These are phyloP conservation scores for Fusarium nematophilum DNA, from an alignment of 2,329 filamentous ascomycete species.

Conservation along the genomic window DNA sequence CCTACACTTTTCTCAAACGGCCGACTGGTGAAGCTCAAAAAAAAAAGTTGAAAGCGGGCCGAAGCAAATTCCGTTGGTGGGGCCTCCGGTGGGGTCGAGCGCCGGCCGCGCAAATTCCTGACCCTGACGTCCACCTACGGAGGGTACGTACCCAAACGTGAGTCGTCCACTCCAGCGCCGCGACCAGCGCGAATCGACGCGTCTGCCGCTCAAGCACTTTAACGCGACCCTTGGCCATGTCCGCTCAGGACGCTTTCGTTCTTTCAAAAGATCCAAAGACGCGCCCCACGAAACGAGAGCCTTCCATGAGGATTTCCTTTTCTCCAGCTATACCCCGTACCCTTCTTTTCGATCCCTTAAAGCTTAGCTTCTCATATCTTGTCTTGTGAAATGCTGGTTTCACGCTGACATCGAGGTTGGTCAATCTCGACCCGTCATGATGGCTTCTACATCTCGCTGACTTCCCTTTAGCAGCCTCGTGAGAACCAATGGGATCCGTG, in stretches of 20 bases:
- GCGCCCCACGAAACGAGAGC: slow-evolving; percentile 3
- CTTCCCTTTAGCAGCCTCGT: slow-evolving; percentile 12
- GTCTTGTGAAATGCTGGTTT: slow-evolving; percentile 33
- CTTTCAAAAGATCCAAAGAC: slow-evolving; percentile 10
- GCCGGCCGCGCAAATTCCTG: slow-evolving; percentile 34
- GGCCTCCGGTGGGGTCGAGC: slow-evolving; percentile 39
- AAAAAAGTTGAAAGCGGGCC: slow-evolving; percentile 49
- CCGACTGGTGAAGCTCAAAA: slow-evolving; percentile 47
- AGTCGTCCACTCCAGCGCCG: not conserved
- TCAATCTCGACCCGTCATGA: slow-evolving; percentile 1
- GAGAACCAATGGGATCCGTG: slow-evolving; percentile 56
- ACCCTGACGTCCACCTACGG: too few species aligned
- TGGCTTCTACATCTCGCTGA: slow-evolving; percentile 3
- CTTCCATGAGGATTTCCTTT: not conserved
- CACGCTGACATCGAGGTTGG: slow-evolving; percentile 24
- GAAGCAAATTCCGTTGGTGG: slow-evolving; percentile 51
- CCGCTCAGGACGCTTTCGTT: slow-evolving; percentile 26
- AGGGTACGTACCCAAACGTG: slow-evolving; percentile 31
- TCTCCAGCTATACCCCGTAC: not conserved
- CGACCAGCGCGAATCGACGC: slow-evolving; percentile 36
- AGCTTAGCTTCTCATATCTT: not conserved
- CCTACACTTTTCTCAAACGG: slow-evolving; percentile 31
- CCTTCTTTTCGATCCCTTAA: not conserved
- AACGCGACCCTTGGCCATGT: slow-evolving; percentile 40
- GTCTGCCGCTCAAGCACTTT: slow-evolving; percentile 35